Base-by-base conservation (phyloP, 2,329 filamentous ascomycete species). In the Colletotrichum lentis region DNA sequence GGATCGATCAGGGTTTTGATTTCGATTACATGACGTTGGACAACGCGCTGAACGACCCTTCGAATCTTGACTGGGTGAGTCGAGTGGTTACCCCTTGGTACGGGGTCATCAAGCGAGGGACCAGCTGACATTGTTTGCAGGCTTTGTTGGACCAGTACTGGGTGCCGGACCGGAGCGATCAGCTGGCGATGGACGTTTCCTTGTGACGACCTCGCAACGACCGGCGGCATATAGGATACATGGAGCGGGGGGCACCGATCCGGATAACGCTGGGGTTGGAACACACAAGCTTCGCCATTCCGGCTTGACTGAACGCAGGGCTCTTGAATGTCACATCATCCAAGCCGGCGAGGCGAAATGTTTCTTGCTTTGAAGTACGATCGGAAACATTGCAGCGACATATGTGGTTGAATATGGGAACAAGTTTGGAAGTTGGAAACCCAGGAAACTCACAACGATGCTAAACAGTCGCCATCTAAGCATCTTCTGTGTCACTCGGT, bases 61-160 rank as follows among this genome's bases (percentile, higher is more conserved):
- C 75, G 24, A 72, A 75, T 18, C 72, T 81, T 46, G 80, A 83
- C 64, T 83, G 80, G 81, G 81, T 81, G 75, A 69, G 78, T 72
- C 18, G 31, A 35, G 31, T 53, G 11, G 11, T 54, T 7, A 54
- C 24, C 24, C 39, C 41, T 20, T 11, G 10, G 37, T 27, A 14
- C 11, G 14, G 31, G 10, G 39, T 47, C 5, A 3, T 4, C 31
- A 35, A 54, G 11, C 3, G 20, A 35, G 22, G 10, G 47, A 39
- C 62, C 65, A 35, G 67, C 47, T 35, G 31, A 11, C 31, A 35
- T 22, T 1, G 2, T 49, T 43, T 54, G 43, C 54, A 78, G 74
- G 71, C 71, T 37, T 73, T 71, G 16, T 73, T 79, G 50, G 73
- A 78, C 58, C 72, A 76, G 31, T 75, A 75, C 55, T 55, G 76